These are phyloP conservation scores for Suillus lakei DNA, from an alignment of 768 basidiomycete genomes.

Conservation along the genomic window DNA sequence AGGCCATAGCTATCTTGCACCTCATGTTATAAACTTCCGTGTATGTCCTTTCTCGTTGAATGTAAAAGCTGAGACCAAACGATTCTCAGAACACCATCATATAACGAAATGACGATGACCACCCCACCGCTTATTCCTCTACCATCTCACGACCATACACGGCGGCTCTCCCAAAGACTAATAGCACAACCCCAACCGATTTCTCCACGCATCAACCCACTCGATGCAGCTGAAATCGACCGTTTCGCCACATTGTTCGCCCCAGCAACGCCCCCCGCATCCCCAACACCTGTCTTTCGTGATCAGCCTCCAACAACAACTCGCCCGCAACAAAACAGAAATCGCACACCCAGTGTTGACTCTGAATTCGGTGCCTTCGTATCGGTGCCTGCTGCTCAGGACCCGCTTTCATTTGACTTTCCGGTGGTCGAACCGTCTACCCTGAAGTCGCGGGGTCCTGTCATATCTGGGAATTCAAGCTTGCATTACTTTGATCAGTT, in stretches of 20 bases:
- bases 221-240: slow-evolving; percentile 38
- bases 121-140: neutral
- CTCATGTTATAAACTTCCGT: neutral
- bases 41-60: neutral
- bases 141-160: neutral
- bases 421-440: neutral
- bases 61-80: neutral
- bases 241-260: slow-evolving; percentile 50
- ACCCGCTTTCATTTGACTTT: slow-evolving; percentile 45
- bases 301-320: neutral
- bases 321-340: slow-evolving; percentile 11
- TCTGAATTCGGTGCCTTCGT: slow-evolving; percentile 70
- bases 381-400: slow-evolving; percentile 55
- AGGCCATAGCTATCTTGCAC: neutral
- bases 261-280: slow-evolving; percentile 40
- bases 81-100: neutral
- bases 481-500: slow-evolving; percentile 66
- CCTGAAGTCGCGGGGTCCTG: neutral
- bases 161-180: neutral
- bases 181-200: slow-evolving; percentile 2
- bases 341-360: slow-evolving; percentile 31
- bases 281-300: slow-evolving; percentile 19
- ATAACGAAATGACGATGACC: neutral
- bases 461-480: slow-evolving; percentile 27
- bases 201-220: neutral